These are phyloP conservation scores for Cyamopsis tetragonoloba DNA, from an alignment of 306 rosid species.

Conservation along the genomic window DNA sequence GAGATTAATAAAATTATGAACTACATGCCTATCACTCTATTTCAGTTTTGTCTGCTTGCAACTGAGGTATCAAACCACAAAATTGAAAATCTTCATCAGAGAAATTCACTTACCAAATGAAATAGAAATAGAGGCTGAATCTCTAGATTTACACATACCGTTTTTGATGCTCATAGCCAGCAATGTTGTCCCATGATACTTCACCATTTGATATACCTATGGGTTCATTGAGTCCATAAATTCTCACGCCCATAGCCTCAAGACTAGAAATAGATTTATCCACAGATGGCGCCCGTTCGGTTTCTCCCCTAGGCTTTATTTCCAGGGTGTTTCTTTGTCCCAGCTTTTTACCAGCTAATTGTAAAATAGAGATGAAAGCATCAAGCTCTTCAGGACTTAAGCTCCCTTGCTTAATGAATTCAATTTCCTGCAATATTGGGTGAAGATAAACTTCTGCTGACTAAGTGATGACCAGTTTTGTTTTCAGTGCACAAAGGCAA, in stretches of 20 bases:
- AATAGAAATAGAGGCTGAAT: neutral
- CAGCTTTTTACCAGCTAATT: slow-evolving; percentile 64
- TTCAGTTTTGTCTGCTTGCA: neutral
- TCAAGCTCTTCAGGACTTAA: slow-evolving; percentile 68
- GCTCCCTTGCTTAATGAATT: slow-evolving; percentile 70
- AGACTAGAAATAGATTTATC: slow-evolving; percentile 67
- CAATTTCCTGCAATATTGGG: slow-evolving; percentile 69
- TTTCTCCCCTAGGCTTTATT: slow-evolving; percentile 48
- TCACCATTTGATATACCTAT: slow-evolving; percentile 34
- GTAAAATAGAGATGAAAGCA: slow-evolving; percentile 70
- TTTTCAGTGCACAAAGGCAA: slow-evolving; percentile 1
- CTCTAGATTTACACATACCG: slow-evolving; percentile 47
- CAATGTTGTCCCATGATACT: slow-evolving; percentile 84
- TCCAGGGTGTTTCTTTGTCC: slow-evolving; percentile 41
- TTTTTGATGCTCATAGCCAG: slow-evolving; percentile 85
- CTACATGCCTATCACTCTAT: neutral
- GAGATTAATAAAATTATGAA: neutral
- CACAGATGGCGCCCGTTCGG: slow-evolving; percentile 42
- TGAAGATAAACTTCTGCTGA: neutral
- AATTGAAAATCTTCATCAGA: neutral
- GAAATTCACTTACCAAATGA: neutral
- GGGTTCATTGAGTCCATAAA: slow-evolving; percentile 65
- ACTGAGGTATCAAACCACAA: neutral
- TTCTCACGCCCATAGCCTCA: slow-evolving; percentile 83
- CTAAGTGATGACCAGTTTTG: neutral